Evolutionary conservation across 192 early-diverging fungal genomes (phyloP), one percentile per base, ranked within the genome.

Genomic region (Allomyces javanicus): DNA sequence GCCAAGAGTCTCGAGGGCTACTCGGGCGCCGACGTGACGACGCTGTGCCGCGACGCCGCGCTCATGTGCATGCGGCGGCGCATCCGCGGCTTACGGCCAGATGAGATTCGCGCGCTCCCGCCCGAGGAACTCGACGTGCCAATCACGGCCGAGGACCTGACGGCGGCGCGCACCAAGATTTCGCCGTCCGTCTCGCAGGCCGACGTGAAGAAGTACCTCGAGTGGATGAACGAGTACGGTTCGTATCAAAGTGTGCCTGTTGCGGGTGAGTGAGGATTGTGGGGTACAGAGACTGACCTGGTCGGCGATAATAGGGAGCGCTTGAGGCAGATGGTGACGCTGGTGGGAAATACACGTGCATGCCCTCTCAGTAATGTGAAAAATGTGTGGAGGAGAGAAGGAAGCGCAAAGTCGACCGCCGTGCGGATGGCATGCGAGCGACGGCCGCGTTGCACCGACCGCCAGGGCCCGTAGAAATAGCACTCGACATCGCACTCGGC

Each of bases 401-500:
- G n/a, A n/a, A n/a, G n/a, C n/a, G n/a, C n/a, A n/a, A n/a, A n/a
- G n/a, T n/a, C n/a, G n/a, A n/a, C n/a, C n/a, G n/a, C n/a, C n/a
- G n/a, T n/a, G n/a, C n/a, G n/a, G n/a, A n/a, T n/a, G n/a, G n/a
- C n/a, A n/a, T n/a, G n/a, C n/a, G n/a, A n/a, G n/a, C n/a, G n/a
- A n/a, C n/a, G n/a, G n/a, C n/a, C n/a, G n/a, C n/a, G n/a, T n/a
- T n/a, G n/a, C n/a, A n/a, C n/a, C n/a, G n/a, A n/a, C n/a, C n/a
- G n/a, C n/a, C n/a, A n/a, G n/a, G n/a, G n/a, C n/a, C n/a, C n/a
- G n/a, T n/a, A n/a, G n/a, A n/a, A n/a, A n/a, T n/a, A n/a, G n/a
- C n/a, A 99, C 67, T 87, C 85, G 64, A 99, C 92, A 24, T 86
- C 86, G 21, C 86, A 83, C 22, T 81, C 71, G 25, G 76, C 86